Evolutionary conservation across 2,329 filamentous ascomycete genomes (phyloP).

Genomic region (Didymosphaeria variabile): DNA sequence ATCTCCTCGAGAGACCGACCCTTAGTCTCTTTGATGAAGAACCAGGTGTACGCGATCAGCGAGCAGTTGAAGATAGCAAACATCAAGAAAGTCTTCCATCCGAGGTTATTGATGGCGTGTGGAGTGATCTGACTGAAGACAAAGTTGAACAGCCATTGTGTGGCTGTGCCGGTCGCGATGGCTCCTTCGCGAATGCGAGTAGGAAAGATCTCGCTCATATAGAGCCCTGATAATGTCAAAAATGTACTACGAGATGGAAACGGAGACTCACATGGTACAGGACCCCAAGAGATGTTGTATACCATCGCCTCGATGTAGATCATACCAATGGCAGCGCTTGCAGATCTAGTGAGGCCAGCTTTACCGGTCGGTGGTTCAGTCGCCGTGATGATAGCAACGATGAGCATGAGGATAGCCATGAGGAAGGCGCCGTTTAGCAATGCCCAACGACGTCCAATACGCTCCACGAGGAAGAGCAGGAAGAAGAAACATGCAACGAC

Average conservation of each 20-base stretch:
- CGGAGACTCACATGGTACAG: slow-evolving; percentile 15
- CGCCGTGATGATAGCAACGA: slow-evolving; percentile 15
- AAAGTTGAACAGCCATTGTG: slow-evolving; percentile 64
- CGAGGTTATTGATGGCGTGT: slow-evolving; percentile 59
- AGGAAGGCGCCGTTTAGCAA: slow-evolving; percentile 8
- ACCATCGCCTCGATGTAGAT: slow-evolving; percentile 19
- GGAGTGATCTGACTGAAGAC: slow-evolving; percentile 57
- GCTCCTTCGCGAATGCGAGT: slow-evolving; percentile 57
- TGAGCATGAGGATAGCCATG: slow-evolving; percentile 17
- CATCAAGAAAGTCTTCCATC: slow-evolving; percentile 47
- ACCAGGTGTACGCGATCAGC: slow-evolving; percentile 8
- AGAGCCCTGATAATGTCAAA: slow-evolving; percentile 5
- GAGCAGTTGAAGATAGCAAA: slow-evolving; percentile 16
- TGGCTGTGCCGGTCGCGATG: slow-evolving; percentile 59
- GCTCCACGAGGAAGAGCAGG: slow-evolving; percentile 16
- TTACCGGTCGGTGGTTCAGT: slow-evolving; percentile 9
- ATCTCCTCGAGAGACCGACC: slow-evolving; percentile 13
- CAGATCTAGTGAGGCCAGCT: slow-evolving; percentile 7
- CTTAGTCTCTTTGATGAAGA: slow-evolving; percentile 14
- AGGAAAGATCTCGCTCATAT: slow-evolving; percentile 18
- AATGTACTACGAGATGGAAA: not conserved
- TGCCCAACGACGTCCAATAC: slow-evolving; percentile 13
- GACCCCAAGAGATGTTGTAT: slow-evolving; percentile 20
- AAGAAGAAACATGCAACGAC: slow-evolving; percentile 17
- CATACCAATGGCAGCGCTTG: slow-evolving; percentile 12